Conservation (phyloP, 2,329 filamentous ascomycete genomes). For the Colletotrichum sp. region DNA sequence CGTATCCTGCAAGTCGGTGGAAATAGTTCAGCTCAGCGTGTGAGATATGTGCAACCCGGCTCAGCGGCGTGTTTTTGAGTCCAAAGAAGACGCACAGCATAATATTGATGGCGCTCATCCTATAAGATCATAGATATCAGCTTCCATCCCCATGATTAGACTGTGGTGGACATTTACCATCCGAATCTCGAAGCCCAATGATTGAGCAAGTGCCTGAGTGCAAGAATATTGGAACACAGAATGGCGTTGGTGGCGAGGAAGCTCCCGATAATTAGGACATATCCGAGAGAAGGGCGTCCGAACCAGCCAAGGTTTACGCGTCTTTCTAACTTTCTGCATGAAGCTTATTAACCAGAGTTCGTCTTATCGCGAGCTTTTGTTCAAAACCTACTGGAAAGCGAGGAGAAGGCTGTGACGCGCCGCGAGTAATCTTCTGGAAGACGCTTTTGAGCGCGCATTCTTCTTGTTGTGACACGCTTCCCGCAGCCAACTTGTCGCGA, state of each 20-base stretch:
- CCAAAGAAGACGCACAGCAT: slow-evolving; percentile 45
- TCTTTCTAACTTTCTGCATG: neutral
- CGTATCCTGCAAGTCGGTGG: slow-evolving; percentile 50
- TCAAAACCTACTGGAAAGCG: neutral
- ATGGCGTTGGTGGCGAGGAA: neutral
- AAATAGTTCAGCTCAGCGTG: slow-evolving; percentile 52
- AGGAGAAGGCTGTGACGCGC: neutral
- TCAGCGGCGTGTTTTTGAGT: slow-evolving; percentile 53
- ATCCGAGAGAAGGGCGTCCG: neutral
- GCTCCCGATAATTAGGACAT: neutral
- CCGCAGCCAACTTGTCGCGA: neutral
- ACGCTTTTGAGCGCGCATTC: neutral
- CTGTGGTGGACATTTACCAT: slow-evolving; percentile 18
- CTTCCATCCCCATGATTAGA: no score
- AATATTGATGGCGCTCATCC: slow-evolving; percentile 50
- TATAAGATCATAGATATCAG: slow-evolving; percentile 21
- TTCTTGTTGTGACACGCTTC: neutral
- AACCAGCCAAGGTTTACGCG: neutral
- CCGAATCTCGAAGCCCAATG: slow-evolving; percentile 25
- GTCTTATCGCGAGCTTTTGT: neutral
- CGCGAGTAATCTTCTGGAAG: no score
- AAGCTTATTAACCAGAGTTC: neutral
- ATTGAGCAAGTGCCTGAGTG: neutral
- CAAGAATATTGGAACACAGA: neutral
- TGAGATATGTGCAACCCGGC: slow-evolving; percentile 38